phyloP scores from a whole-genome alignment of 2,329 filamentous ascomycete species.

The Ampelomyces quisqualis region DNA sequence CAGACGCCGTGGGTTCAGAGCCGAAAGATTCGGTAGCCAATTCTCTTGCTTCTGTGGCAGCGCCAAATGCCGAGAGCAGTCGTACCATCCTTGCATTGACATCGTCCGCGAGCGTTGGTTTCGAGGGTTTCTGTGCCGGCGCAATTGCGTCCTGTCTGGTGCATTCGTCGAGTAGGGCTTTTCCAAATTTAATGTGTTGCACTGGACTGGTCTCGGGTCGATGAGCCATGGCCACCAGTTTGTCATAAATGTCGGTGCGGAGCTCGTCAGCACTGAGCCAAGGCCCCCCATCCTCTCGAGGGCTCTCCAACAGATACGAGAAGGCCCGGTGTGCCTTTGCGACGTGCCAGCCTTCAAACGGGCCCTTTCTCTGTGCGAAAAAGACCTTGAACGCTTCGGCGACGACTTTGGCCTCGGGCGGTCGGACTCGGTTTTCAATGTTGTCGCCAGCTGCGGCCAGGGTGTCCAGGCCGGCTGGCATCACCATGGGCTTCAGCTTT shows the following conservation, averaged over 20 bases:
- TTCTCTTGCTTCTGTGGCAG: conserved; percentile 27
- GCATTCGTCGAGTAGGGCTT: conserved; percentile 33
- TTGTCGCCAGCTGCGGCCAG: conserved; percentile 68
- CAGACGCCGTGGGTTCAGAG: conserved; percentile 8
- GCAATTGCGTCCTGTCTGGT: background rate
- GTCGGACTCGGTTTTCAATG: conserved; percentile 56
- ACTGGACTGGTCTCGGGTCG: conserved; percentile 42
- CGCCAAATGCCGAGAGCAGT: conserved; percentile 28
- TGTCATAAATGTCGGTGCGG: conserved; percentile 8
- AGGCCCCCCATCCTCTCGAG: conserved; percentile 24
- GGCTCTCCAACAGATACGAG: conserved; percentile 55
- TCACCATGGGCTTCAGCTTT: conserved; percentile 59
- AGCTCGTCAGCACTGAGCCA: conserved; percentile 35
- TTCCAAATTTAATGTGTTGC: conserved; percentile 46
- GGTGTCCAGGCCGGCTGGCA: conserved; percentile 69
- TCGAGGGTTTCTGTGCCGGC: background rate
- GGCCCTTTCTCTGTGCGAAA: conserved; percentile 26
- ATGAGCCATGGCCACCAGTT: conserved; percentile 17
- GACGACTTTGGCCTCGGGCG: conserved; percentile 64
- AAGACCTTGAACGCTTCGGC: conserved; percentile 53
- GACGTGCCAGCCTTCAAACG: conserved; percentile 48
- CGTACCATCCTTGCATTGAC: conserved; percentile 13
- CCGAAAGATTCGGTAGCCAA: conserved; percentile 17
- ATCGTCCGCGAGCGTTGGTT: conserved; percentile 5
- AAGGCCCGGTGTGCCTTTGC: conserved; percentile 61